These are phyloP conservation scores for Kondoa subrosea DNA, from an alignment of 768 basidiomycete species.

Conservation along the genomic window DNA sequence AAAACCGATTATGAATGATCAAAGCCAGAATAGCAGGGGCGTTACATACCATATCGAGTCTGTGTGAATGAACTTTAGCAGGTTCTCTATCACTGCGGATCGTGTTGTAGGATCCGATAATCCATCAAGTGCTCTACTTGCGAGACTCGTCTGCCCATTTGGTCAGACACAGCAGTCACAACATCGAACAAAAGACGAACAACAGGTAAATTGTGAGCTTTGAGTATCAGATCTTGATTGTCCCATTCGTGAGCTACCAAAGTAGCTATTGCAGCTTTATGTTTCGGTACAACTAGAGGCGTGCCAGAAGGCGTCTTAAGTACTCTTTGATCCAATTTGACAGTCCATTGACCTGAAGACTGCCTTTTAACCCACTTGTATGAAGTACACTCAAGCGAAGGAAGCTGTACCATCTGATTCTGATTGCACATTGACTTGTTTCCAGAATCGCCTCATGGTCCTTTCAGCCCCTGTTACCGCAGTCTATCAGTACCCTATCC, in stretches of 20 bases:
- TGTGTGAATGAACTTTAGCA: slow-evolving; percentile 77
- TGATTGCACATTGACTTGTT: slow-evolving; percentile 59
- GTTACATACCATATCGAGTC: slow-evolving; percentile 67
- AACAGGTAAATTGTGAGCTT: slow-evolving; percentile 79
- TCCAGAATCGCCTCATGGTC: slow-evolving; percentile 84
- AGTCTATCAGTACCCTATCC: background rate
- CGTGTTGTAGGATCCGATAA: slow-evolving; percentile 45
- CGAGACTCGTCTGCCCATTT: slow-evolving; percentile 59
- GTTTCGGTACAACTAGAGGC: slow-evolving; percentile 49
- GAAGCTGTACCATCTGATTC: slow-evolving; percentile 33
- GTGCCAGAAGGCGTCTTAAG: slow-evolving; percentile 82
- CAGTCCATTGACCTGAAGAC: slow-evolving; percentile 13
- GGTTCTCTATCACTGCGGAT: slow-evolving; percentile 46
- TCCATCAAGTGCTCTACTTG: slow-evolving; percentile 73
- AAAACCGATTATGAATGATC: background rate
- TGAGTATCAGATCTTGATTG: slow-evolving; percentile 64
- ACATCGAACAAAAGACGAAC: slow-evolving; percentile 35
- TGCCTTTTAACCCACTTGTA: background rate
- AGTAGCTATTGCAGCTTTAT: slow-evolving; percentile 56
- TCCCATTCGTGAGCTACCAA: slow-evolving; percentile 95
- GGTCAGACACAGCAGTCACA: background rate
- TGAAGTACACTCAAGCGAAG: background rate
- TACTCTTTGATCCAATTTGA: slow-evolving; percentile 31
- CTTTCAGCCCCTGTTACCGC: slow-evolving; percentile 55
- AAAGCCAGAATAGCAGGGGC: background rate